Percentiles rank a stretch among this genome's conserved stretches.
Evolutionary conservation across 108 stramenopile genomes (phyloP).

Genomic region (Stephanodiscus triporus): DNA sequence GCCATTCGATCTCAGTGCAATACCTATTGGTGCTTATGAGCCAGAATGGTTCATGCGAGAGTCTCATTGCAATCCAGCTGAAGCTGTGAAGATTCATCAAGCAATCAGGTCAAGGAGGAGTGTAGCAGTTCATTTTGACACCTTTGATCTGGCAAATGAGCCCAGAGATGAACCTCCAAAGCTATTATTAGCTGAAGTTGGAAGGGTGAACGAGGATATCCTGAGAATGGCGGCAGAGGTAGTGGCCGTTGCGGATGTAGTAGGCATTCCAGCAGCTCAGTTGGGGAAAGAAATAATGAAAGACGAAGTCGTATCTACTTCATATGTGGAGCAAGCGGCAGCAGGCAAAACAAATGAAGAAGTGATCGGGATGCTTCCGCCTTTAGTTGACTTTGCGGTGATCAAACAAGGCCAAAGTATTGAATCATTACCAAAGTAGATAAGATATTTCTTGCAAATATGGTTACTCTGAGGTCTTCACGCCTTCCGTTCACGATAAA

Average conservation of each 20-base stretch:
- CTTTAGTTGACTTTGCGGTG: slow-evolving; percentile 49
- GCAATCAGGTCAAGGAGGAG: slow-evolving; percentile 57
- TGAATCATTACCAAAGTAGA: slow-evolving; percentile 32
- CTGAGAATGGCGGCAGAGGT: slow-evolving; percentile 38
- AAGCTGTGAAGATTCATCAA: slow-evolving; percentile 86
- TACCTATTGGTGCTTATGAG: slow-evolving; percentile 95
- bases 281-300: slow-evolving; percentile 1
- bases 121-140: slow-evolving; percentile 94
- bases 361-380: slow-evolving; percentile 35
- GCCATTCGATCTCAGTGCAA: slow-evolving; percentile 86
- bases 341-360: slow-evolving; percentile 12
- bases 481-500: too few relatives aligned
- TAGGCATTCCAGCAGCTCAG: slow-evolving; percentile 14
- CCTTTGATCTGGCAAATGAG: slow-evolving; percentile 86
- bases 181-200: slow-evolving; percentile 41
- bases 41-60: slow-evolving; percentile 89
- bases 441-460: background rate
- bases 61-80: slow-evolving; percentile 84
- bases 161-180: slow-evolving; percentile 65
- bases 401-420: slow-evolving; percentile 48
- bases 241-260: slow-evolving; percentile 35
- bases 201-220: slow-evolving; percentile 37
- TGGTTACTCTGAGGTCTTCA: background rate
- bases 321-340: background rate
- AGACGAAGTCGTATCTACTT: background rate